Conservation (phyloP, 2,329 filamentous ascomycete species). For the Fusarium algeriense region DNA sequence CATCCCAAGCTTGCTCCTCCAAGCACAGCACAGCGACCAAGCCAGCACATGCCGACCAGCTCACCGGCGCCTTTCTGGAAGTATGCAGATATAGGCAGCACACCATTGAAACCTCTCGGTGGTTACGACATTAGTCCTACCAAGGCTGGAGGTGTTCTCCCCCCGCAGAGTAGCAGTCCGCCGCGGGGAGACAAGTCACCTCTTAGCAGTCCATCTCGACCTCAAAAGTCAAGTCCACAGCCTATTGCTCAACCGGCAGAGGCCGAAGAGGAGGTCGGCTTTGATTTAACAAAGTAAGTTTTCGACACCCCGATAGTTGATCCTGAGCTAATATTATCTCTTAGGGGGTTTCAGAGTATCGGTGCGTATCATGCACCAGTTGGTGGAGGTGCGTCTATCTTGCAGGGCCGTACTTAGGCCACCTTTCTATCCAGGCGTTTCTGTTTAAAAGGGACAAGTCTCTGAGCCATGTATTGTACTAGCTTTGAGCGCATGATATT, state of each 20-base stretch:
- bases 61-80: conserved; percentile 92
- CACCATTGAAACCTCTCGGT: conserved; percentile 67
- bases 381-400: conserved; percentile 59
- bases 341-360: conserved; percentile 74
- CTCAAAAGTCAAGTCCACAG: conserved; percentile 50
- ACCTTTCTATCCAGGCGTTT: conserved; percentile 10
- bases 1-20: conserved; percentile 82
- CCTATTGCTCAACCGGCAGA: conserved; percentile 50
- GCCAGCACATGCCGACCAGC: conserved; percentile 87
- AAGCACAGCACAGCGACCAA: conserved; percentile 83
- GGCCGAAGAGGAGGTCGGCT: conserved; percentile 64
- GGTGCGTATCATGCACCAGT: conserved; percentile 71
- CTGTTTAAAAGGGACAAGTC: conserved; percentile 15
- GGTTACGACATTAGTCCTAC: conserved; percentile 70
- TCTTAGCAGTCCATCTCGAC: conserved; percentile 63
- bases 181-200: conserved; percentile 64
- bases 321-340: conserved; percentile 20
- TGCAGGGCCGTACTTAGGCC: conserved; percentile 52
- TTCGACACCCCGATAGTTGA: neutral
- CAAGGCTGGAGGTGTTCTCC: conserved; percentile 58
- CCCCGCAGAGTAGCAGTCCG: conserved; percentile 71
- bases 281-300: conserved; percentile 69
- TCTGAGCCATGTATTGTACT: conserved; percentile 16
- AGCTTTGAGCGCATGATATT: conserved; percentile 7
- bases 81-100: conserved; percentile 81